phyloP scores from a whole-genome alignment of 371 early-diverging fungal genomes.

The Mucor indicus region DNA sequence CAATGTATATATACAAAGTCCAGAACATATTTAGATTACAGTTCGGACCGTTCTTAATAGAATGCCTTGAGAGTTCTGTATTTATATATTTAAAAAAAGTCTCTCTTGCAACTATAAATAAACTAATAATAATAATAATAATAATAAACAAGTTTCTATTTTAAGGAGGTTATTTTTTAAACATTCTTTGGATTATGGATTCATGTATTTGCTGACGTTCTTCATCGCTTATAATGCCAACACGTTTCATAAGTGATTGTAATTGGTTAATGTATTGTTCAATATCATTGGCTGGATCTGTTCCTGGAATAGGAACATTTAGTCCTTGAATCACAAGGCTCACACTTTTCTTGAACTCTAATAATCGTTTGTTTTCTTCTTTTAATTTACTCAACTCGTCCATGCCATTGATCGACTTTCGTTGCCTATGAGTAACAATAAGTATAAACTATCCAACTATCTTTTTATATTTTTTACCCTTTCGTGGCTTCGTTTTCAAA shows the following conservation, averaged over 20 bases:
- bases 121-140: too few species aligned
- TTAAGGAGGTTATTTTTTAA: too few species aligned
- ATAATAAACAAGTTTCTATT: too few species aligned
- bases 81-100: too few species aligned
- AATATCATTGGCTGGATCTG: not conserved
- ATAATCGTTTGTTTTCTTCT: constrained; percentile 10
- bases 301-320: constrained; percentile 5
- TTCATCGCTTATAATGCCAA: constrained; percentile 14
- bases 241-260: constrained; percentile 9
- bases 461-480: constrained; percentile 2
- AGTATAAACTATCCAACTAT: not conserved
- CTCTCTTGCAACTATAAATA: too few species aligned
- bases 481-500: constrained; percentile 13
- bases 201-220: constrained; percentile 15
- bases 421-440: not conserved
- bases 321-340: constrained; percentile 9
- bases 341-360: constrained; percentile 5
- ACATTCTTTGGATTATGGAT: too few species aligned
- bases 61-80: too few species aligned
- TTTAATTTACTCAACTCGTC: constrained; percentile 10
- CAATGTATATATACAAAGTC: too few species aligned
- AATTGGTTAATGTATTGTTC: constrained; percentile 18
- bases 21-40: too few species aligned
- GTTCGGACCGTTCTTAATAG: too few species aligned
- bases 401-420: not conserved